Evolutionary conservation across 345 rosid genomes (phyloP).

Genomic region (Eucalyptus melliodora): DNA sequence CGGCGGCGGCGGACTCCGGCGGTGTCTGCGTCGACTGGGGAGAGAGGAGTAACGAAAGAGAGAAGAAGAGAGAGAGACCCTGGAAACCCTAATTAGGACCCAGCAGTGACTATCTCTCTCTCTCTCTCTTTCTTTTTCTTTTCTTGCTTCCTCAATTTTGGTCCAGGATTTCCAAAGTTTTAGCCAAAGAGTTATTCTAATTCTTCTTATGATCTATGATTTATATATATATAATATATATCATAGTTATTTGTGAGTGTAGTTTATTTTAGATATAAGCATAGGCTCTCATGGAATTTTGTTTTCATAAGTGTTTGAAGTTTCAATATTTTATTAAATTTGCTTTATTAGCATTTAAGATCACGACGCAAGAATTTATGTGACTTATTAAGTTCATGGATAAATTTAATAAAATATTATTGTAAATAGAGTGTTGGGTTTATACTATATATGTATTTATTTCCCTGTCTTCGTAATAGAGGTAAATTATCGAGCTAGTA

Average conservation of each 20-base stretch:
- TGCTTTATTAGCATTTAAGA: background rate
- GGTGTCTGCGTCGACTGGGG: background rate
- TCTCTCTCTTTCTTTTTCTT: background rate
- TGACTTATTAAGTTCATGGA: background rate
- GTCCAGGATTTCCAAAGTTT: background rate
- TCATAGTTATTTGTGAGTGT: background rate
- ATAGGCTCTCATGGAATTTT: background rate
- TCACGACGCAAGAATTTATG: fast-evolving
- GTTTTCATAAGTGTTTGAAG: background rate
- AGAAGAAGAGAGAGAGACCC: background rate
- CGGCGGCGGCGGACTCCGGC: background rate
- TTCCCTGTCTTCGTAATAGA: background rate
- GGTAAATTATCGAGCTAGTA: background rate
- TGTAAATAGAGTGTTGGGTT: background rate
- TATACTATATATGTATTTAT: background rate
- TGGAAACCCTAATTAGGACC: background rate
- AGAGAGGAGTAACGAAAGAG: background rate
- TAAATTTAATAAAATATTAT: background rate
- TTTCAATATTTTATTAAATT: background rate
- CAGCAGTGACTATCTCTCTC: background rate
- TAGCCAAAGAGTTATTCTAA: background rate
- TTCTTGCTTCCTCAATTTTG: background rate
- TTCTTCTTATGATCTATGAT: background rate
- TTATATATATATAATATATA: too few relatives aligned
- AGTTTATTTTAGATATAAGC: background rate